Evolutionary conservation across 1,284 basidiomycete genomes (phyloP), one percentile per base, ranked within the genome.

Genomic region (Microbotryomycetes sp.): DNA sequence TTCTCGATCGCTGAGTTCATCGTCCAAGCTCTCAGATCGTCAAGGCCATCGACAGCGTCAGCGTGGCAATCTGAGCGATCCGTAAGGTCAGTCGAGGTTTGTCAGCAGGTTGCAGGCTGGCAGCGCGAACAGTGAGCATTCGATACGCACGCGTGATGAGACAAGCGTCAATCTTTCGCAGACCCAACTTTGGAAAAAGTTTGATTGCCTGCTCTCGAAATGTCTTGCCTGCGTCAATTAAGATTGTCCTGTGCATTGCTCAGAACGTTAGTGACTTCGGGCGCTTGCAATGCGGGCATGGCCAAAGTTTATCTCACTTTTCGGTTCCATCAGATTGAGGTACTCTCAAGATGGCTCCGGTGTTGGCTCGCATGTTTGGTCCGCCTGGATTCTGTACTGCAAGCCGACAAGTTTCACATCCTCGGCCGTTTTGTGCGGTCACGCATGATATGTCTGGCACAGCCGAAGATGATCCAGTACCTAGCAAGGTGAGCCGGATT

Each of bases 21-120:
- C 1, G 88, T 90, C 88, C 88, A 90, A 47, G 81, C 87, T 80
- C 87, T 79, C 30, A 89, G 77, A 73, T 90, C 88, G 75, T 90
- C 88, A 57, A 90, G 73, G 6, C 88, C 88, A 71, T 89, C 89
- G 80, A 88, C 86, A 14, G 88, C 87, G 50, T 54, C 62, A 56
- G 52, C 63, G 58, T 67, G 65, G 55, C 59, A 58, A 51, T 51
- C 60, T 68, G 45, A 19, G 30, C 3, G 3, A 45, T 26, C 32
- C 36, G 22, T 31, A 25, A 12, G 12, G 15, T 3, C 19, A 28
- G 47, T 9, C 12, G 19, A 31, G 46, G n/a, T 25, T 9, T 3
- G 0, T 3, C 32, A 22, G 1, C 47, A 7, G 12, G 14, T 16
- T 29, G 46, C 19, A 45, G 12, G 22, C 31, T 26, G 30, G 22